Evolutionary conservation across 73 alveolate species (phyloP), one percentile per base, ranked within the genome.

Genomic region (Blepharisma stoltei): DNA sequence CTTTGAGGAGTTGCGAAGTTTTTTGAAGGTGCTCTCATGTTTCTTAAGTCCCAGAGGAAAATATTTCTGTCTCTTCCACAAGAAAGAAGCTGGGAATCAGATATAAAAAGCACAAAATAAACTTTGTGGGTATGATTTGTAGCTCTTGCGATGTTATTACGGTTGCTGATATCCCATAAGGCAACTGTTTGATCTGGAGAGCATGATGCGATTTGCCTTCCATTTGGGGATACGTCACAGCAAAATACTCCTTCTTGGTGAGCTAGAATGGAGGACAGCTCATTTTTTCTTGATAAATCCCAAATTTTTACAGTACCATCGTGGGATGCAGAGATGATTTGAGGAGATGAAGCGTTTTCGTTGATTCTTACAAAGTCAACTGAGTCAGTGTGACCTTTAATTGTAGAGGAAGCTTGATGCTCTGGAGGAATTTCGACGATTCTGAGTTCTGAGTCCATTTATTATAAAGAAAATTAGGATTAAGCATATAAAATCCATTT

Each of bases 241-340:
- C 98, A 83, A 71, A 93, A 87, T 44, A 94, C 86, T 46, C 90
- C 93, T 6, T 98, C 99, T 85, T 92, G 94, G 83, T 97, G 99
- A 1, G 98, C 99, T 92, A 92, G 95, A 6, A 97, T 94, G 46
- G 99, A 95, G 71, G 95, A 95, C 48, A 96, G 86, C 27, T 88
- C 80, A 86, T 89, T 92, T 1, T 99, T 99, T 88, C 86, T 85
- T 87, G 97, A 92, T 78, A 95, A 87, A 86, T 97, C 99, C 99
- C 99, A 97, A 18, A 97, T 92, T 88, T 95, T 97, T 9, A 97
- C 73, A 11, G 98, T 91, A 3, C 95, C 81, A 86, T 97, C 99
- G 80, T 91, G 92, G 54, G 96, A 83, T 18, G 98, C 94, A 25
- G 98, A 90, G 54, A 96, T 83, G 43, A 95, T 8, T 14, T 8